Percentiles rank a stretch among this genome's conserved stretches.
Evolutionary conservation across 805 yeast genomes (phyloP).

Genomic region (Pichia occidentalis): DNA sequence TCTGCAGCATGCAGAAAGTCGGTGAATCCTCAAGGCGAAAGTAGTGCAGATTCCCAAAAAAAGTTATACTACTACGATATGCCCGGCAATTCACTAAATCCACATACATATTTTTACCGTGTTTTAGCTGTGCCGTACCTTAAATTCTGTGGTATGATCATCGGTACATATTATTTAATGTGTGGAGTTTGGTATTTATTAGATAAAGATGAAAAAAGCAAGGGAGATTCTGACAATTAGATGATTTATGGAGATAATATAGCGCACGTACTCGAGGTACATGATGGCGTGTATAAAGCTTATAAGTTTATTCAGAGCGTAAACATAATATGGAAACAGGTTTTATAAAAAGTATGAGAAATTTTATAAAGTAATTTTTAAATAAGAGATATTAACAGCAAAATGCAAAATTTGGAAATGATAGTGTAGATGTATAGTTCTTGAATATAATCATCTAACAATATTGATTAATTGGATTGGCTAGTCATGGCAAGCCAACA

Average conservation of each 20-base stretch:
- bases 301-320: constrained; percentile 7
- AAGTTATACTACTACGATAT: constrained; percentile 15
- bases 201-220: constrained; percentile 21
- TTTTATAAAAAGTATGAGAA: neutral
- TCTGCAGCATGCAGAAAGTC: too few species aligned
- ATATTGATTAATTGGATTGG: neutral
- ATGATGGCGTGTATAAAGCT: neutral
- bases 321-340: constrained; percentile 1
- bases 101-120: constrained; percentile 36
- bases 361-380: too few species aligned
- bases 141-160: constrained; percentile 38
- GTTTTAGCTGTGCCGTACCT: constrained; percentile 41
- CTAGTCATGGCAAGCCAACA: too few species aligned
- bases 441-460: neutral
- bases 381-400: too few species aligned
- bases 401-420: too few species aligned
- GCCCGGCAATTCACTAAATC: constrained; percentile 19
- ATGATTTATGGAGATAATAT: neutral
- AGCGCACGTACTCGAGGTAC: neutral
- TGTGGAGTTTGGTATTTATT: constrained; percentile 39
- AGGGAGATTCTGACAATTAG: neutral
- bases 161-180: constrained; percentile 41
- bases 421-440: constrained; percentile 11
- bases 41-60: too few species aligned
- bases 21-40: too few species aligned